Evolutionary conservation across 495 filamentous ascomycete species (phyloP).

Genomic region (Rhypophila decipiens): DNA sequence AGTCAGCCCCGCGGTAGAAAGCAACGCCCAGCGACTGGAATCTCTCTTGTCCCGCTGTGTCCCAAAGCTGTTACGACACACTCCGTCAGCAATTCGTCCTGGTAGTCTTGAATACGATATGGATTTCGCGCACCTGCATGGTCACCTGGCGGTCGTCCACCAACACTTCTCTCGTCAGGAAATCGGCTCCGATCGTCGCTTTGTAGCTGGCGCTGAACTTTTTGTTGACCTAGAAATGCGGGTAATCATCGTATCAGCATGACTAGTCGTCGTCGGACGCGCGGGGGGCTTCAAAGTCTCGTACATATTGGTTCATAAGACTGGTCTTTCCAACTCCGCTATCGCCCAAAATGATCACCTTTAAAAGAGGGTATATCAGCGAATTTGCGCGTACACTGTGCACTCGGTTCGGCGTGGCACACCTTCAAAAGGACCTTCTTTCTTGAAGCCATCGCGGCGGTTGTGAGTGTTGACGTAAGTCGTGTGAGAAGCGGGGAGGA

Average conservation of each 20-base stretch:
- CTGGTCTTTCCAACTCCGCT: conserved; percentile 98
- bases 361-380: conserved; percentile 4
- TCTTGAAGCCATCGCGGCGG: conserved; percentile 66
- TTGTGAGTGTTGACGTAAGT: background rate
- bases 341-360: conserved; percentile 98
- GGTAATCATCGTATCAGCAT: conserved; percentile 4
- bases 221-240: conserved; percentile 80
- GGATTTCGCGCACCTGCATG: conserved; percentile 74
- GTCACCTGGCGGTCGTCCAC: conserved; percentile 96
- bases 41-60: conserved; percentile 95
- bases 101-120: background rate
- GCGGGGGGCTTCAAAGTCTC: conserved; percentile 23
- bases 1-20: conserved; percentile 97
- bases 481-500: conserved; percentile 6
- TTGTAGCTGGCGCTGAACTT: conserved; percentile 99
- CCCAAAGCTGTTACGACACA: conserved; percentile 67
- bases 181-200: conserved; percentile 97
- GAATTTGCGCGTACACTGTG: background rate
- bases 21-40: conserved; percentile 97
- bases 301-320: conserved; percentile 99
- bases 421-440: conserved; percentile 99
- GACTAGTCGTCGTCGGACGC: background rate
- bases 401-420: conserved; percentile 10
- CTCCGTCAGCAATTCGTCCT: background rate
- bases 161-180: conserved; percentile 95